phyloP scores from a whole-genome alignment of 768 basidiomycete genomes.

The Clavaria fumosa region DNA sequence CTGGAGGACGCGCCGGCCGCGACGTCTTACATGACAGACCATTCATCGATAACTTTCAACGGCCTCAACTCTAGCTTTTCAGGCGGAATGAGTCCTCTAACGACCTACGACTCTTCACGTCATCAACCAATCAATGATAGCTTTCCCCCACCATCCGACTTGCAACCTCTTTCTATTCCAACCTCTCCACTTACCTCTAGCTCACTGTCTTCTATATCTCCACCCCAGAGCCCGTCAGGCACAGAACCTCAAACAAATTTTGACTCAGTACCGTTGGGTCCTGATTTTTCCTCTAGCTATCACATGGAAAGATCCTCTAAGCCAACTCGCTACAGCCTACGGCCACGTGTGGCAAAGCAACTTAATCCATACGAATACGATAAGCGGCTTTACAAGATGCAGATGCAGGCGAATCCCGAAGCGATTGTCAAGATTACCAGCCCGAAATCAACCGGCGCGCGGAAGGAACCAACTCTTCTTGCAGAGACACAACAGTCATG shows the following conservation, averaged over 20 bases:
- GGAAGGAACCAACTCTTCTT: too few species aligned
- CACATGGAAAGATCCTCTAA: slow-evolving; percentile 5
- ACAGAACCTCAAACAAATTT: not conserved
- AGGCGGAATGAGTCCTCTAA: too few species aligned
- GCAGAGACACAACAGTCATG: slow-evolving; percentile 16
- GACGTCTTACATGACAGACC: too few species aligned
- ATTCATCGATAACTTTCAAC: too few species aligned
- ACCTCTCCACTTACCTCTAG: too few species aligned
- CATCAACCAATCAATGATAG: too few species aligned
- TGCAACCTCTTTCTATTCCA: too few species aligned
- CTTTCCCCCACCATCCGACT: too few species aligned
- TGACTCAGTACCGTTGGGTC: slow-evolving; percentile 1
- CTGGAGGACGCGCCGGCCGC: too few species aligned
- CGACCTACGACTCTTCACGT: too few species aligned
- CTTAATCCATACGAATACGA: slow-evolving; percentile 49
- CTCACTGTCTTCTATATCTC: too few species aligned
- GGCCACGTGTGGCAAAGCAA: slow-evolving; percentile 39
- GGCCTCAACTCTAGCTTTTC: too few species aligned
- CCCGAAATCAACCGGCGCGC: slow-evolving; percentile 4
- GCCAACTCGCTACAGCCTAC: slow-evolving; percentile 35
- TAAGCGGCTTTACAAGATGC: slow-evolving; percentile 31
- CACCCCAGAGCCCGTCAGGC: not conserved
- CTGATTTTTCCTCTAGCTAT: slow-evolving; percentile 5
- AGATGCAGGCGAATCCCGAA: slow-evolving; percentile 41
- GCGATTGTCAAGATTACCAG: slow-evolving; percentile 40